Percentiles rank a stretch among this genome's conserved stretches.
These are phyloP conservation scores for Ascobolus immersus DNA, from an alignment of 495 filamentous ascomycete species.

Conservation along the genomic window DNA sequence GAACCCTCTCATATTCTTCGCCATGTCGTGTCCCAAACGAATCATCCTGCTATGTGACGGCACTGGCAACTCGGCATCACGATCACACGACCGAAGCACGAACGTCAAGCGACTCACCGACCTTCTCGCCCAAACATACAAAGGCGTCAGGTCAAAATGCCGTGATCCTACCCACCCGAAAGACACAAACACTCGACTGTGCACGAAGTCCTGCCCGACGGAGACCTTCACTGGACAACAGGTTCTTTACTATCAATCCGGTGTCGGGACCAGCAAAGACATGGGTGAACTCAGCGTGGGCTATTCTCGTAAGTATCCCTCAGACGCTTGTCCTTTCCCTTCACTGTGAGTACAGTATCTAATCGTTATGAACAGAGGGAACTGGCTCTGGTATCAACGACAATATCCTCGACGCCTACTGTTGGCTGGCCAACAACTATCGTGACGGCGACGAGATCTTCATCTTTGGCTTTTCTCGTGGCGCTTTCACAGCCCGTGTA, in stretches of 20 bases:
- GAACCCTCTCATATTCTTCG: no score
- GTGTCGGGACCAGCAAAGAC: conserved; percentile 24
- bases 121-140: conserved; percentile 6
- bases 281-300: conserved; percentile 18
- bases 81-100: no score
- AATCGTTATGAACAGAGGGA: neutral
- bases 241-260: conserved; percentile 27
- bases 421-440: conserved; percentile 27
- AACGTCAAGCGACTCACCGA: conserved; percentile 22
- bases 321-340: no score
- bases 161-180: conserved; percentile 10
- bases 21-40: no score
- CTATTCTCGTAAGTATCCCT: conserved; percentile 21
- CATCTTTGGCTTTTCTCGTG: conserved; percentile 35
- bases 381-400: conserved; percentile 11
- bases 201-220: no score
- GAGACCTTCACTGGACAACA: no score
- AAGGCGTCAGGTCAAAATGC: no score
- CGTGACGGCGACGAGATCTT: conserved; percentile 29
- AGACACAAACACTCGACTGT: no score
- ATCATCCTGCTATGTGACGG: conserved; percentile 24
- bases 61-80: conserved; percentile 20
- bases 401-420: conserved; percentile 35
- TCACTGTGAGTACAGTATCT: conserved; percentile 1
- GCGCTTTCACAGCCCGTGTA: conserved; percentile 31